These are phyloP conservation scores for Coccomyxa subellipsoidea DNA, from an alignment of 163 green algal genomes.

Conservation along the genomic window DNA sequence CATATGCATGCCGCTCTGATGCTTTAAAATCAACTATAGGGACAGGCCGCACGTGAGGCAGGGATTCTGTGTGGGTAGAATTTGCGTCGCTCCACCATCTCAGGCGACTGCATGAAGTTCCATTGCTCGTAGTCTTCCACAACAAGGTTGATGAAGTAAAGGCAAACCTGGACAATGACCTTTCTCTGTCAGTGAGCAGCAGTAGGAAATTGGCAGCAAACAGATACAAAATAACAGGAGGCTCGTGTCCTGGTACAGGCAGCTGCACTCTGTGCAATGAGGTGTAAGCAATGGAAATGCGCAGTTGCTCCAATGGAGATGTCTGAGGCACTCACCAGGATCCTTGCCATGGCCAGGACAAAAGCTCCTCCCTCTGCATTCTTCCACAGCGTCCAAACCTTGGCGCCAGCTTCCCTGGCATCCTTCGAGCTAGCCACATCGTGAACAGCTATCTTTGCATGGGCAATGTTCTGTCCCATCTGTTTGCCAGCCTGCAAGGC, in stretches of 20 bases:
- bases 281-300: too few species aligned
- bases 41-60: background rate
- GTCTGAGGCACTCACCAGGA: conserved; percentile 13
- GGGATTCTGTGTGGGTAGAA: conserved; percentile 24
- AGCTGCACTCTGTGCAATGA: too few species aligned
- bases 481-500: background rate
- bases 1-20: too few species aligned
- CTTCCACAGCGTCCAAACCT: conserved; percentile 14
- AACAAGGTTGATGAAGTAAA: conserved; percentile 38
- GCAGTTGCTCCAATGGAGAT: too few species aligned
- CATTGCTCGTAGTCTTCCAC: conserved; percentile 23
- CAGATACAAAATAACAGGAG: too few species aligned
- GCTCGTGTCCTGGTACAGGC: too few species aligned
- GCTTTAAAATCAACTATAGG: too few species aligned
- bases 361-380: background rate
- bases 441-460: background rate
- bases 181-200: too few species aligned
- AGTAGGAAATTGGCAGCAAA: too few species aligned
- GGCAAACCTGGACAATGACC: conserved; percentile 32
- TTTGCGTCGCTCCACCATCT: conserved; percentile 22
- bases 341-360: background rate
- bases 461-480: background rate
- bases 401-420: conserved; percentile 20
- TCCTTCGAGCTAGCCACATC: conserved; percentile 21
- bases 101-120: conserved; percentile 27